Evolutionary conservation across 306 rosid species (phyloP).

Genomic region (Psophocarpus tetragonolobus): DNA sequence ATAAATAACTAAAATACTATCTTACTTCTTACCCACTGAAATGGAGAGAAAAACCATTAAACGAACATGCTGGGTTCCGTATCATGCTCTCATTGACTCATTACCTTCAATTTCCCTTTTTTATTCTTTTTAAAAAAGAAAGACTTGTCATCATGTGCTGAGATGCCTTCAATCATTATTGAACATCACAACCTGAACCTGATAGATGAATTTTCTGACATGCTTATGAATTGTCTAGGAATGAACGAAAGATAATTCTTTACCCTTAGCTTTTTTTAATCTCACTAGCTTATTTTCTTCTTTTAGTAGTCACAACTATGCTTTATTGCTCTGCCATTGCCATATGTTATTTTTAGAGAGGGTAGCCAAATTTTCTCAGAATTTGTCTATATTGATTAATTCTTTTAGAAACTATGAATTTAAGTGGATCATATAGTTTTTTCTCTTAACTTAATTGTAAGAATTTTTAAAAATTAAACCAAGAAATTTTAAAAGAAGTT

Average conservation of each 20-base stretch:
- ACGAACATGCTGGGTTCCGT: background rate
- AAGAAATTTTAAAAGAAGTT: no score
- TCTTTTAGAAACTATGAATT: no score
- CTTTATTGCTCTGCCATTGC: no score
- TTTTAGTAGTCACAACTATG: background rate
- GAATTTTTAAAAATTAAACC: no score
- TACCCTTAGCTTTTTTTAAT: background rate
- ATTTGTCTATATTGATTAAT: no score
- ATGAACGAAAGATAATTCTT: background rate
- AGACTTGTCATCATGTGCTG: conserved; percentile 26
- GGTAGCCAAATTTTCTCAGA: no score
- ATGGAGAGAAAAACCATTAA: background rate
- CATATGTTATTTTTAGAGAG: no score
- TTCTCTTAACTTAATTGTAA: no score
- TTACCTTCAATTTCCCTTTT: background rate
- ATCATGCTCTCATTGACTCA: background rate
- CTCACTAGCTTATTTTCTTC: background rate
- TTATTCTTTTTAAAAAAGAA: background rate
- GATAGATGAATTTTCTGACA: conserved; percentile 16
- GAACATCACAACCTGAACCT: background rate
- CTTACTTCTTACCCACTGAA: background rate
- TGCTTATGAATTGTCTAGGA: background rate
- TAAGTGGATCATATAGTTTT: no score
- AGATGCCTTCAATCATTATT: conserved; percentile 27
- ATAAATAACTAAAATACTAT: no score